Base-by-base conservation (phyloP, 2,329 filamentous ascomycete genomes). In the Byssoonygena ceratinophila region DNA sequence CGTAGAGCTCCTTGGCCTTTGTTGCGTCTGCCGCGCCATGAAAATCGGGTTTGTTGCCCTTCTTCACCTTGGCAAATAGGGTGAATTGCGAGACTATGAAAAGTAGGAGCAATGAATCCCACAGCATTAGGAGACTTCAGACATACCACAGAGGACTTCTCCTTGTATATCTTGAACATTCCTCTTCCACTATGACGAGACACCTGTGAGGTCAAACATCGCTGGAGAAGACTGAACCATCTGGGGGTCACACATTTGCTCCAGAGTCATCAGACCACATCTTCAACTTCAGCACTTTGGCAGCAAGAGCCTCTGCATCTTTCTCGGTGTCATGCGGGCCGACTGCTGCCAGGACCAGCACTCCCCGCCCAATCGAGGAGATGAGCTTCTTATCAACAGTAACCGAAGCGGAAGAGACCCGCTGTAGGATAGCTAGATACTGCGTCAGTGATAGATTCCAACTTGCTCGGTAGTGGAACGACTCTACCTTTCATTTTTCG, bases 1-100 rank as follows among this genome's bases (percentile, higher is more conserved):
- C 80, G 66, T 97, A 98, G 5, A 97, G 75, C 56, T 78, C 78
- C 61, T 82, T 86, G 22, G 91, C 92, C 53, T 90, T 81, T 9
- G 86, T 81, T 2, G 84, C 83, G 45, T 80, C 80, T 56, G 91
- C 83, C 4, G 92, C 90, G 11, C 85, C 86, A 66, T 95, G 91
- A 62, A 98, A 98, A 66, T 94, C 86, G 31, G 92, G 94, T 68
- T 94, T 97, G 65, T 82, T 90, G 57, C 91, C 91, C 69, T 97
- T 97, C 65, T 90, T 94, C n/a, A 90, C 90, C 43, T 84, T 85
- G 44, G 89, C 94, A 46, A 94, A 78, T 8, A 98, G 79, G 1
- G 92, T 98, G 66, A 98, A 98, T 71, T 98, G 92, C 12, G 92
- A 97, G 43, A 98, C 91, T 94, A 64, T 14, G 16, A 39, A 23